phyloP scores from a whole-genome alignment of 139 green algal genomes.

The Zygnema cylindricum region DNA sequence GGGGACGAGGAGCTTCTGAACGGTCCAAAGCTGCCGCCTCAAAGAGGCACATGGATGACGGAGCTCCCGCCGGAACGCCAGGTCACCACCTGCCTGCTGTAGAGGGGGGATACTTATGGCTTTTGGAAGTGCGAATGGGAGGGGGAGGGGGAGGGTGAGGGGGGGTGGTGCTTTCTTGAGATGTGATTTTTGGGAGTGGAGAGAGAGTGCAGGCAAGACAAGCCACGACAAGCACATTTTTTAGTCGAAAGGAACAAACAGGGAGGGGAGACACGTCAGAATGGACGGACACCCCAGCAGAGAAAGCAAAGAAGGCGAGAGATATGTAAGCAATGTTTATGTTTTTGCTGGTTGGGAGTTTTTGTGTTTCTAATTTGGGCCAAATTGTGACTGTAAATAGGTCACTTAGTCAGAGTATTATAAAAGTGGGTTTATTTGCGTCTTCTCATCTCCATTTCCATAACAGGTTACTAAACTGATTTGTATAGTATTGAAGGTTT shows the following conservation, averaged over 20 bases:
- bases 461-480: not conserved
- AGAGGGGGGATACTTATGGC: too few relatives aligned
- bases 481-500: not conserved
- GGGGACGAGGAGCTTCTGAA: slow-evolving; percentile 52
- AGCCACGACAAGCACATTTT: slow-evolving; percentile 44
- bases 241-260: slow-evolving; percentile 40
- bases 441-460: not conserved
- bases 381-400: too few relatives aligned
- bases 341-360: not conserved
- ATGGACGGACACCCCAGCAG: slow-evolving; percentile 58
- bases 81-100: not conserved
- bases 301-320: slow-evolving; percentile 39
- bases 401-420: not conserved
- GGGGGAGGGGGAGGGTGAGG: too few relatives aligned
- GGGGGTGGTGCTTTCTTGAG: not conserved
- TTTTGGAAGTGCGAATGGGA: not conserved
- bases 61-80: slow-evolving; percentile 52
- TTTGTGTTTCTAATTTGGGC: not conserved
- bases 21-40: not conserved
- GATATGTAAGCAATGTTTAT: slow-evolving; percentile 23
- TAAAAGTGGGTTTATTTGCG: not conserved
- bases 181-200: not conserved
- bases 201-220: not conserved
- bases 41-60: slow-evolving; percentile 55
- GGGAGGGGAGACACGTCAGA: slow-evolving; percentile 51